Conservation (phyloP, 257 asterid species). For the Eustoma russellianum region DNA sequence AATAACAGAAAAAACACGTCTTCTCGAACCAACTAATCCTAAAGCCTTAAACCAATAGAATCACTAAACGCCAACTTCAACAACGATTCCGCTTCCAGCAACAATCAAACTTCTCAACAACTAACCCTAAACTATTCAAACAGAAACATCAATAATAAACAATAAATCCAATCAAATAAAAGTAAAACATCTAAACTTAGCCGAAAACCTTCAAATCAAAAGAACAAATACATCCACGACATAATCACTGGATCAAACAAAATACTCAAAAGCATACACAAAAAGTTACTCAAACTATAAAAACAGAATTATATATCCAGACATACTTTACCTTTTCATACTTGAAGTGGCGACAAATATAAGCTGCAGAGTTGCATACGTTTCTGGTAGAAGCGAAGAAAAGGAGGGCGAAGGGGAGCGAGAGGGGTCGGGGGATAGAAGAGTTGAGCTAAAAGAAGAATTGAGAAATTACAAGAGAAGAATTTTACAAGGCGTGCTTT, state of each 20-base stretch:
- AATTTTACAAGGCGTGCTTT: neutral
- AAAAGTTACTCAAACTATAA: neutral
- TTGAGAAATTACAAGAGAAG: too few species aligned
- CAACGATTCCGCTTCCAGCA: neutral
- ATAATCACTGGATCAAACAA: neutral
- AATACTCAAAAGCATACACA: neutral
- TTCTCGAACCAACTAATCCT: too few species aligned
- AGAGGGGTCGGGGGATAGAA: neutral
- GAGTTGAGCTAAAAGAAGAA: too few species aligned
- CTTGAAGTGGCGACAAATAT: neutral
- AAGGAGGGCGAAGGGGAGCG: slow-evolving; percentile 4
- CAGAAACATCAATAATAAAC: too few species aligned
- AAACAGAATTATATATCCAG: neutral
- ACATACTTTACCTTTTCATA: slow-evolving; percentile 6
- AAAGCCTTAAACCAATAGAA: too few species aligned
- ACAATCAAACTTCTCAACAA: neutral
- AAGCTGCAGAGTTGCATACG: slow-evolving; percentile 7
- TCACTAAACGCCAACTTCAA: neutral
- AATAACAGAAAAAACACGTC: too few species aligned
- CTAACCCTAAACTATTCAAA: slow-evolving; percentile 7
- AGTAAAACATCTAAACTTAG: too few species aligned
- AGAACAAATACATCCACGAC: neutral
- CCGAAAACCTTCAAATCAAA: neutral
- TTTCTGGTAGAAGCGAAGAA: slow-evolving; percentile 5
- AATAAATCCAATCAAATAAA: too few species aligned